Percentiles rank a stretch among this genome's conserved stretches.
These are phyloP conservation scores for Trametes gibbosa DNA, from an alignment of 768 basidiomycete genomes.

Conservation along the genomic window DNA sequence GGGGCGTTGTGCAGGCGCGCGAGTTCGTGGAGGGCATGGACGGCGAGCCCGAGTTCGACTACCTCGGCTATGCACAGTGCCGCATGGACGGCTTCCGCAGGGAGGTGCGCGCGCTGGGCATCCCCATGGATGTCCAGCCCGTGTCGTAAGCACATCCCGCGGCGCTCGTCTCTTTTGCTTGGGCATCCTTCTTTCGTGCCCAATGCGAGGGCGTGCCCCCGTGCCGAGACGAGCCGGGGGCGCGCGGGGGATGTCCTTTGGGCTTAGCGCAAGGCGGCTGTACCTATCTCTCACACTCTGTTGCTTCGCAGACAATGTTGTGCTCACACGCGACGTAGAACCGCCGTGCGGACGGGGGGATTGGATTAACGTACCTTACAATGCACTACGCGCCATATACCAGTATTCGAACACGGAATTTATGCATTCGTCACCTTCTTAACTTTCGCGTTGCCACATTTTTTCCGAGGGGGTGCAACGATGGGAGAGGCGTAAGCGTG, in stretches of 20 bases:
- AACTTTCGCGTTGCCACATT: background rate
- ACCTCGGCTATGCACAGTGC: conserved; percentile 74
- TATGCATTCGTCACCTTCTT: background rate
- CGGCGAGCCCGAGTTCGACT: conserved; percentile 81
- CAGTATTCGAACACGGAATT: background rate
- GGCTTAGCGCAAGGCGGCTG: background rate
- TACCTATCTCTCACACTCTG: background rate
- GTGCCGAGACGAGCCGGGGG: no score
- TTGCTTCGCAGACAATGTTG: conserved; percentile 7
- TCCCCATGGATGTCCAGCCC: conserved; percentile 8
- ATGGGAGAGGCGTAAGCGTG: conserved; percentile 15
- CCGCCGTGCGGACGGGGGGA: background rate
- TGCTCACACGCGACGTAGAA: background rate
- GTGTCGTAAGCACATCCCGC: background rate
- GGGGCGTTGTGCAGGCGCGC: conserved; percentile 90
- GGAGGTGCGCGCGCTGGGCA: conserved; percentile 48
- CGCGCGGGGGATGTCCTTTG: background rate
- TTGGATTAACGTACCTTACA: conserved; percentile 7
- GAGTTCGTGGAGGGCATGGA: conserved; percentile 63
- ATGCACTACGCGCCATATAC: conserved; percentile 6
- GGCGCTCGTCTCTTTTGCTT: background rate
- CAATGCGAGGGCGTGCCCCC: background rate
- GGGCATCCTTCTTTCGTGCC: background rate
- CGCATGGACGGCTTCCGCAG: conserved; percentile 63
- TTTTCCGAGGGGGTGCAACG: background rate